Evolutionary conservation across 306 rosid species (phyloP).

Genomic region (Abrus pulchellus): DNA sequence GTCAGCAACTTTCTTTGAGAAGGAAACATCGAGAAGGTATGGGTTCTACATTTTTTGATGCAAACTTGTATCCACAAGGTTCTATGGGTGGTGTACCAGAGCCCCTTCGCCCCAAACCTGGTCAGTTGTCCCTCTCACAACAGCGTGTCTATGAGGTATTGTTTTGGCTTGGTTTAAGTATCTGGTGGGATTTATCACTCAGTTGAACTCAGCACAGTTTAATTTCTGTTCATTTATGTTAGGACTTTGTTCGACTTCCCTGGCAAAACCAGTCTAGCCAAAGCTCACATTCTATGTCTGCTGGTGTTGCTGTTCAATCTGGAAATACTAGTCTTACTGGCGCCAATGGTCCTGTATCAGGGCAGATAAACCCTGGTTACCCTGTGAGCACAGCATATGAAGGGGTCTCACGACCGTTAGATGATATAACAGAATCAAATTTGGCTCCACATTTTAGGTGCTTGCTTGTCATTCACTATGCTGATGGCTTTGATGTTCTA

Average conservation of each 20-base stretch:
- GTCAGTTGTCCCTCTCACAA: conserved; percentile 87
- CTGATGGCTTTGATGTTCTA: neutral
- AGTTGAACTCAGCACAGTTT: conserved; percentile 28
- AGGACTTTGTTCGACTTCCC: conserved; percentile 99
- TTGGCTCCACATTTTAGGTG: conserved; percentile 76
- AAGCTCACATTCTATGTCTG: conserved; percentile 72
- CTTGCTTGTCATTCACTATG: conserved; percentile 3
- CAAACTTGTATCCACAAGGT: conserved; percentile 81
- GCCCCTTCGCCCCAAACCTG: conserved; percentile 97
- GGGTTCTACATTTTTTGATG: conserved; percentile 82
- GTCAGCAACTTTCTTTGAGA: conserved; percentile 83
- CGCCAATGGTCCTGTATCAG: conserved; percentile 68
- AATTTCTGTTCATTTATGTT: conserved; percentile 40
- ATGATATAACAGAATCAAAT: conserved; percentile 72
- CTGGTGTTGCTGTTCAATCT: conserved; percentile 66
- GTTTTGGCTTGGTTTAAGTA: conserved; percentile 20
- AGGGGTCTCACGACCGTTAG: conserved; percentile 75
- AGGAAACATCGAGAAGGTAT: conserved; percentile 92
- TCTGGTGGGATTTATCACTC: conserved; percentile 6
- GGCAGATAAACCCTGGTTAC: conserved; percentile 73
- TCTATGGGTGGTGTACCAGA: conserved; percentile 93
- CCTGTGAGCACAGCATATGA: conserved; percentile 74
- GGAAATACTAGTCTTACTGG: conserved; percentile 64
- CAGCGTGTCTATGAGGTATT: conserved; percentile 96
- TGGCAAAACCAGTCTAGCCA: conserved; percentile 94